phyloP scores from a whole-genome alignment of 805 yeast genomes.

The Saturnispora saitoi region DNA sequence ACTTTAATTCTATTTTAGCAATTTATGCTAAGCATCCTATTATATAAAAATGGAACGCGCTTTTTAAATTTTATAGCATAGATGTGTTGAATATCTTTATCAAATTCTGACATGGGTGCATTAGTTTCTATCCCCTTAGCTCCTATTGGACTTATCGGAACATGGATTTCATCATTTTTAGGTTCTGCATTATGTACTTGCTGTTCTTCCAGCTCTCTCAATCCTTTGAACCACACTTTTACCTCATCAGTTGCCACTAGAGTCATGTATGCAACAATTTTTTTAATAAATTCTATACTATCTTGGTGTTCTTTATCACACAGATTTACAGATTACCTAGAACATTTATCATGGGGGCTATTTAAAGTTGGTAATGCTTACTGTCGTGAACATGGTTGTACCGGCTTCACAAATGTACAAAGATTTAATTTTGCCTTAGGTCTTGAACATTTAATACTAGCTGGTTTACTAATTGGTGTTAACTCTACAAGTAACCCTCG shows the following conservation, averaged over 20 bases:
- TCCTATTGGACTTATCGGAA: slow-evolving; percentile 45
- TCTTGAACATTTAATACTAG: slow-evolving; percentile 62
- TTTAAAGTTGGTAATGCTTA: slow-evolving; percentile 45
- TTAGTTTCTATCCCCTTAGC: slow-evolving; percentile 63
- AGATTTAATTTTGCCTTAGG: slow-evolving; percentile 86
- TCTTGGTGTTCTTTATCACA: slow-evolving; percentile 93
- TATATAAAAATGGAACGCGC: background rate
- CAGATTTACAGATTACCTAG: slow-evolving; percentile 66
- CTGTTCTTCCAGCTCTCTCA: slow-evolving; percentile 30
- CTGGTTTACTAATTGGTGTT: slow-evolving; percentile 60
- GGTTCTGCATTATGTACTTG: slow-evolving; percentile 79
- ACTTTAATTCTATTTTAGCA: too few relatives aligned
- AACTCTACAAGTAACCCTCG: slow-evolving; percentile 71
- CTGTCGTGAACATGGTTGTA: slow-evolving; percentile 80
- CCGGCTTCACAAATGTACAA: slow-evolving; percentile 90
- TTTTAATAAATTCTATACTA: slow-evolving; percentile 67
- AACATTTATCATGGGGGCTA: slow-evolving; percentile 57
- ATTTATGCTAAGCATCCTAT: too few relatives aligned
- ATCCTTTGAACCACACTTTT: slow-evolving; percentile 39
- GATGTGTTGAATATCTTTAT: background rate
- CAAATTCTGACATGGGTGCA: slow-evolving; percentile 45
- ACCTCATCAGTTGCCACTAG: slow-evolving; percentile 76
- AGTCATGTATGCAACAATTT: slow-evolving; percentile 71
- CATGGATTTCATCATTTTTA: slow-evolving; percentile 60
- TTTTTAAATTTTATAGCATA: too few relatives aligned